Percentiles rank a stretch among this genome's conserved stretches.
Conservation (phyloP, 768 basidiomycete genomes). For the Suillus plorans region DNA sequence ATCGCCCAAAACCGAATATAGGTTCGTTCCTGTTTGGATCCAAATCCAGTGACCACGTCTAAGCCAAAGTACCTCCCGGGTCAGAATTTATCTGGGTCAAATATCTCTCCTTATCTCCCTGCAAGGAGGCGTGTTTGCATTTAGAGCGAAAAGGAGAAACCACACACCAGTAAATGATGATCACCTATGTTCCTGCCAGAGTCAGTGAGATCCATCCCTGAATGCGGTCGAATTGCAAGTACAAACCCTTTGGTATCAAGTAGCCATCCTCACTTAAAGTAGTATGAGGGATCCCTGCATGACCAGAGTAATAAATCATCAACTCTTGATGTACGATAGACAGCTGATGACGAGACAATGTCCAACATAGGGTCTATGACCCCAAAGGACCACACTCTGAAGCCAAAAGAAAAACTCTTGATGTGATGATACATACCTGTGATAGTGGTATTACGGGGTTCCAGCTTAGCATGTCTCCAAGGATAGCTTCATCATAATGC, state of each 20-base stretch:
- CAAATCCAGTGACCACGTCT: too few relatives aligned
- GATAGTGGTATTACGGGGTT: slow-evolving; percentile 16
- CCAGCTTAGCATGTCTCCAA: slow-evolving; percentile 26
- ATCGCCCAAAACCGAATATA: too few relatives aligned
- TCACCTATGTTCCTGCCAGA: slow-evolving; percentile 19
- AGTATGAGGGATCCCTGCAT: slow-evolving; percentile 27
- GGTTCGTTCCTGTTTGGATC: too few relatives aligned
- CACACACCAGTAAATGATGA: slow-evolving; percentile 21
- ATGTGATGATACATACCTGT: slow-evolving; percentile 13
- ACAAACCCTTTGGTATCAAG: slow-evolving; percentile 52
- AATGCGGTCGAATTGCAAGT: background rate
- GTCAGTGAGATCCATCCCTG: background rate
- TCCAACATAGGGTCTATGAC: too few relatives aligned
- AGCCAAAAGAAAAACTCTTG: background rate
- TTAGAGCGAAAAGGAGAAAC: background rate
- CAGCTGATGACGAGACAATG: too few relatives aligned
- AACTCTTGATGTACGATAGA: background rate
- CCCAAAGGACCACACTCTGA: too few relatives aligned
- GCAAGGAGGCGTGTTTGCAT: background rate
- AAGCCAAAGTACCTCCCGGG: too few relatives aligned
- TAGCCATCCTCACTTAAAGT: slow-evolving; percentile 41
- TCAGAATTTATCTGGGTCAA: too few relatives aligned
- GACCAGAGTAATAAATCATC: too few relatives aligned
- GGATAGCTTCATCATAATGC: slow-evolving; percentile 7
- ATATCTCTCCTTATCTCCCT: slow-evolving; percentile 18